Evolutionary conservation across 2,329 filamentous ascomycete species (phyloP), one percentile per base, ranked within the genome.

Genomic region (Incumbomyces delicatus): DNA sequence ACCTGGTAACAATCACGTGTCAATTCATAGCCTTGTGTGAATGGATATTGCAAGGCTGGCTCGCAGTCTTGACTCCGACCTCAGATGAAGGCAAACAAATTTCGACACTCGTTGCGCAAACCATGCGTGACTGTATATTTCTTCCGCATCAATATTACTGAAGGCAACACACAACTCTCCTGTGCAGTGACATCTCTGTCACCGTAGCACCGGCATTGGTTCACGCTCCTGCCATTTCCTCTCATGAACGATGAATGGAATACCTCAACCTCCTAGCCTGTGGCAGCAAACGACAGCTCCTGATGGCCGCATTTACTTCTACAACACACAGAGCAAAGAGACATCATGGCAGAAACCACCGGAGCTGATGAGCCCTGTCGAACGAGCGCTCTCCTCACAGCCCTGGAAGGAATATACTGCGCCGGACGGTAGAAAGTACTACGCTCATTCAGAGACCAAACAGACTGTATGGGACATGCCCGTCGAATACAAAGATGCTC

Each of bases 401-500:
- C 85, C 86, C 53, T 98, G 89, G 88, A 92, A 90, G 61, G 87
- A 95, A 66, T 92, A 94, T 61, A 87, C 83, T 20, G 82, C 86
- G 17, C 81, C 88, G 52, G 85, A 87, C 53, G 92, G 90, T 39
- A 81, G 83, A 58, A 87, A 90, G 62, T 98, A 98, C 68, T 98
- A 88, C 85, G 90, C 89, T 66, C 92, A 98, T 65, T 85, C 82
- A 30, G 84, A 94, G 66, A 89, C 86, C 37, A 89, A 90, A 67
- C 78, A 88, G 69, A 96, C 88, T 64, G 87, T 85, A 29, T 98
- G 92, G 92, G 84, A 89, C 60, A 89, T 95, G 76, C 92, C 92
- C 47, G 85, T 87, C 46, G 79, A 71, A 52, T 89, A 89, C 68
- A 87, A 85, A 61, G 75, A 76, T 57, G 85, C 86, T 50, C 71